Evolutionary conservation across 345 rosid genomes (phyloP), one percentile per base, ranked within the genome.

Genomic region (Ceriops decandra): DNA sequence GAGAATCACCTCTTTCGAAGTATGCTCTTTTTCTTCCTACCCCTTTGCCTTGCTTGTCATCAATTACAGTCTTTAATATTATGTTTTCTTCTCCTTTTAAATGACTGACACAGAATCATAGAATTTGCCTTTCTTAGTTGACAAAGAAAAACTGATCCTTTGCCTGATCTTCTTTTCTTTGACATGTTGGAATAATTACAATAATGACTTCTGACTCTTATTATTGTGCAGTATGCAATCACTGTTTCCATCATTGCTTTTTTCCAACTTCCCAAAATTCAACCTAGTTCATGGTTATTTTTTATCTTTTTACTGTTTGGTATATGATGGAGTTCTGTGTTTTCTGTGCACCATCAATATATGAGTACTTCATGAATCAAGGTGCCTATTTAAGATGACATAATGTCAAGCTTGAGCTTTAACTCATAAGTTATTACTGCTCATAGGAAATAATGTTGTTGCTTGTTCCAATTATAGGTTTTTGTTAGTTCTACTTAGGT

Each of bases 1-100:
- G 99, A 95, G 83, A 91, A 95, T 76, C 96, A 89, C 77, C 92
- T 91, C 57, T 95, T 95, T 70, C 91, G 97, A 82, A 91, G 97
- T 95, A 90, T 68, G n/a, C 31, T 57, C 63, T 27, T 47, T 69
- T 66, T 36, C 58, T 65, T n/a, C 31, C 27, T 60, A 31, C 46
- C 63, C 47, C 42, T 69, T 56, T 16, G 7, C 52, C 15, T n/a
- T 10, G 13, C 28, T 46, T 16, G 61, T 63, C 24, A 26, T 3
- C 59, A 30, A 20, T 56, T 28, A 52, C 28, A 26, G 26, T 56
- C 52, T 46, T 60, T 27, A 22, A 30, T 66, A 30, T 22, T 52
- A 30, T 56, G 26, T 56, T 19, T 42, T n/a, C 5, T 27, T 47
- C 24, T 20, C 36, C 5, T 17, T 32, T 27, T 42, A 8, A 53